Percentiles rank a stretch among this genome's conserved stretches.
Evolutionary conservation across 192 early-diverging fungal species (phyloP).

Genomic region (Backusella macrospora): DNA sequence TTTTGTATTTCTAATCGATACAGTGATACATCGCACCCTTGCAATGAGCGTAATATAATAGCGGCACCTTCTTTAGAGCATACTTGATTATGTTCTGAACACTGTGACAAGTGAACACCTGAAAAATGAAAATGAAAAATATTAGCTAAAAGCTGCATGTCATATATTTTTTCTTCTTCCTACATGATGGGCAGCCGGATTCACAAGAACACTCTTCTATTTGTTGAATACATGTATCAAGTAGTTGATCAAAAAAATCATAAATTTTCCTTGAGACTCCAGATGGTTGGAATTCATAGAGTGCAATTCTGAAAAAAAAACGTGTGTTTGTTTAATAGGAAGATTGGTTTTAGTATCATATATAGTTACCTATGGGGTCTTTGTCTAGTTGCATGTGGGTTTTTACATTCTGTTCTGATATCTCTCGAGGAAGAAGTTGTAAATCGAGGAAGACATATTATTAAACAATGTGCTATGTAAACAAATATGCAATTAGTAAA

Average conservation of each 20-base stretch:
- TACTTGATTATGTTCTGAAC: slow-evolving; percentile 47
- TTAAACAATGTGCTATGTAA: slow-evolving; percentile 45
- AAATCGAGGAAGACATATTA: slow-evolving; percentile 43
- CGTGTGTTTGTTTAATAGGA: neutral
- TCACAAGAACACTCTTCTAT: slow-evolving; percentile 51
- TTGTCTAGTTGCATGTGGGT: slow-evolving; percentile 46
- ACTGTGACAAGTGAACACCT: slow-evolving; percentile 43
- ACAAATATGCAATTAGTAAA: neutral
- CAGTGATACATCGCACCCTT: neutral
- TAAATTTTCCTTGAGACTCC: slow-evolving; percentile 47
- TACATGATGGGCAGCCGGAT: slow-evolving; percentile 55
- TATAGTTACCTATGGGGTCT: slow-evolving; percentile 46
- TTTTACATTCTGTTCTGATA: slow-evolving; percentile 57
- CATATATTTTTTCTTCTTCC: neutral
- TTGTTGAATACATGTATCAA: slow-evolving; percentile 35
- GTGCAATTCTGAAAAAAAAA: slow-evolving; percentile 36
- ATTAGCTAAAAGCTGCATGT: neutral
- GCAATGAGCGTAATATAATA: slow-evolving; percentile 38
- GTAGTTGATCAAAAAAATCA: slow-evolving; percentile 36
- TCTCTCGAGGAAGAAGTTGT: slow-evolving; percentile 32
- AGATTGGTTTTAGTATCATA: neutral
- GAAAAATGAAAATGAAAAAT: neutral
- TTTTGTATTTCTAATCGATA: neutral
- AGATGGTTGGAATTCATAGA: slow-evolving; percentile 48
- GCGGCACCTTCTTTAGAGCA: slow-evolving; percentile 52